Percentiles rank a stretch among this genome's conserved stretches.
These are phyloP conservation scores for Mrakia hoshinonis DNA, from an alignment of 768 basidiomycete species.

Conservation along the genomic window DNA sequence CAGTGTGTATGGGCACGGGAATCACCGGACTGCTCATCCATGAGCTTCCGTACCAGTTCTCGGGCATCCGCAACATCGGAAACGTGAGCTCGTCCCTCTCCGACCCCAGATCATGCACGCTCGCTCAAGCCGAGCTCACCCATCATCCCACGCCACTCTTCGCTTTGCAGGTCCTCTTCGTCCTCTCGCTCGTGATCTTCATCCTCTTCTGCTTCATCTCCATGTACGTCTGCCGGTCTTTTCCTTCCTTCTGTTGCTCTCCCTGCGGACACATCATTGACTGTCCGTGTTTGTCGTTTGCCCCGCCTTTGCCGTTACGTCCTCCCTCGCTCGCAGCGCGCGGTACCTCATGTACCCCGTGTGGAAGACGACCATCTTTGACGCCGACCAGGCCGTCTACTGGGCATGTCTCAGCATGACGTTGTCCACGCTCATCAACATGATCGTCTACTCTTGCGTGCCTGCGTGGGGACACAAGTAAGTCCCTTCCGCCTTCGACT, in stretches of 20 bases:
- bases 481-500: background rate
- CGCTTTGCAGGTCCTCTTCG: background rate
- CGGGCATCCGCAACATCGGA: constrained; percentile 39
- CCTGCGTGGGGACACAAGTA: background rate
- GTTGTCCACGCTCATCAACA: constrained; percentile 49
- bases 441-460: background rate
- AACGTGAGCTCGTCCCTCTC: constrained; percentile 33
- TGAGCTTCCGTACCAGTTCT: constrained; percentile 51
- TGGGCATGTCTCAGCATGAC: constrained; percentile 53
- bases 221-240: constrained; percentile 27
- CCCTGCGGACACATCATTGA: background rate
- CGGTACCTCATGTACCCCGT: constrained; percentile 54
- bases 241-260: background rate
- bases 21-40: constrained; percentile 52
- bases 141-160: too few species aligned
- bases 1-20: constrained; percentile 43
- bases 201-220: constrained; percentile 47
- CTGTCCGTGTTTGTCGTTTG: too few species aligned
- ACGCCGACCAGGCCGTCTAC: constrained; percentile 51
- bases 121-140: background rate
- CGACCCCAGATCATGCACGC: background rate
- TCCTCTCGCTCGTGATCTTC: constrained; percentile 44
- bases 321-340: constrained; percentile 36
- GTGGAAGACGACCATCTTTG: constrained; percentile 48
- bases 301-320: background rate